Base-by-base conservation (phyloP, 495 filamentous ascomycete genomes). In the Astrothelium macrocarpum region DNA sequence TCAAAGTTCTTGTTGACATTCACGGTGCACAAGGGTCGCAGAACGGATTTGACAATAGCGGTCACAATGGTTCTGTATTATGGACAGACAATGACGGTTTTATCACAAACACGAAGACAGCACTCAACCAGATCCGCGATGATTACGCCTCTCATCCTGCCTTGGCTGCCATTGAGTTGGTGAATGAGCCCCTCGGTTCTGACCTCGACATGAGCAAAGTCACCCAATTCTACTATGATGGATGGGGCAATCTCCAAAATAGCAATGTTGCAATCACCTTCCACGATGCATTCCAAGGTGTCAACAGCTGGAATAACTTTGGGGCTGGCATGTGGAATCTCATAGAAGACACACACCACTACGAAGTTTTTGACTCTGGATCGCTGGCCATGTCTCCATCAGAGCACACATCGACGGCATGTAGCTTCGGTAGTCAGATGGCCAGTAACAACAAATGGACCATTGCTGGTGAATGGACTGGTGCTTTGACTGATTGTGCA, bases 1-100 rank as follows among this genome's bases (percentile, higher is more conserved):
- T 90, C 25, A 88, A 85, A 68, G 84, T 91, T 42, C 80, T 87
- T 68, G 78, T 90, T 66, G 87, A 90, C 68, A 72, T 89, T 42
- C 87, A 90, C 66, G 87, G 87, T 63, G 75, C 75, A 25, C 67
- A 73, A 14, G 72, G 72, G 1, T 74, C 72, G 16, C 75, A 77
- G 62, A 77, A 77, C 60, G 75, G 75, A 25, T 77, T 77, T 59
- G 75, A 77, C 67, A 77, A 77, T 64, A 69, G 65, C 25, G 75
- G 75, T 16, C 63, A 65, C 14, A 64, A 65, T 26, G 75, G 74
- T 16, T 0, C 32, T 32, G 64, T 77, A n/a, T 42, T 49, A 23
- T 77, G 75, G 75, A 75, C 73, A 0, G 70, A 73, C 63, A 75
- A 73, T 36, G 66, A 76, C 56, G 72, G 73, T 10, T 56, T 56